Base-by-base conservation (phyloP, 1,139 yeast genomes). In the Hemisphaericaspora subhashii region DNA sequence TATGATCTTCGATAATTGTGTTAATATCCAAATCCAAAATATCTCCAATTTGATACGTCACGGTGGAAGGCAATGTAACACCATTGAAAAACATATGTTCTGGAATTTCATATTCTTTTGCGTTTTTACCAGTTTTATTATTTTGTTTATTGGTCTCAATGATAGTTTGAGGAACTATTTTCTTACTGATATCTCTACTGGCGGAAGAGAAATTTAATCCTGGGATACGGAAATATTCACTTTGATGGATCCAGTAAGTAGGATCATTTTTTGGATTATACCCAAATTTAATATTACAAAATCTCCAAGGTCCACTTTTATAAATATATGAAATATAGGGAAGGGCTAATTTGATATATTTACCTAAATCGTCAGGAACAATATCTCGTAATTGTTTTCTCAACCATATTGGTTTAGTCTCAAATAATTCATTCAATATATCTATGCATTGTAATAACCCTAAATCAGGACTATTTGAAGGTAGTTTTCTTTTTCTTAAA, bases 231-330 rank as follows among this genome's bases (percentile, higher is more conserved):
- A 89, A 92, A 43, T 86, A 83, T 58, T 92, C 97, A 24, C 88
- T 83, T 62, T 92, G 99, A 56, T 81, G 88, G 24, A 62, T 62
- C 52, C 88, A 83, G 55, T 66, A 82, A 5, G 74, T 63, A 1
- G 65, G 54, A 37, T 81, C 78, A 2, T 62, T 51, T 34, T 78
- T 68, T 0, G 98, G 98, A 58, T 92, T 87, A 26, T 83, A 69
- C 0, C 97, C 98, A 51, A 81, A 80, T 51, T 69, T 77, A 33
- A 88, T 80, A 56, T 84, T 87, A n/a, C 95, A 79, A 46, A 88
- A 88, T 53, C 98, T 74, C 96, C 96, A 92, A 0, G 98, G 98
- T 0, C 99, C 98, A 54, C 85, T 85, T 24, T 84, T 79, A 58
- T 82, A 86, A 29, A 86, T 74, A 56, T 80, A 92, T 0, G 96